These are phyloP conservation scores for Heliocybe sulcata DNA, from an alignment of 1,284 basidiomycete genomes.

Conservation along the genomic window DNA sequence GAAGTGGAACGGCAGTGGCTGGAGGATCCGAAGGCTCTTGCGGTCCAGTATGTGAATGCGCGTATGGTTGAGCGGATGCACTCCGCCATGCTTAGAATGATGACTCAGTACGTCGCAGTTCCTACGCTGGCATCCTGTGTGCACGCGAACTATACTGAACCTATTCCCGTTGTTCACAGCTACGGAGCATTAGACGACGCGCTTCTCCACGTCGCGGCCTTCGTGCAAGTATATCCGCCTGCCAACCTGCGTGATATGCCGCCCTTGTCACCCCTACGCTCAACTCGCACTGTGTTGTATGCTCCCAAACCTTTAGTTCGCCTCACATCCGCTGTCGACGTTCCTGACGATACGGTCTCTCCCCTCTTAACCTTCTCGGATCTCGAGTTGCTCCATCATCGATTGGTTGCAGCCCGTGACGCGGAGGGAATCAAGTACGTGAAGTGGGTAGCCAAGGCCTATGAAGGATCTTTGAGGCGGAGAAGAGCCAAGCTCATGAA, in stretches of 20 bases:
- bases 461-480: constrained; percentile 54
- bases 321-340: constrained; percentile 39
- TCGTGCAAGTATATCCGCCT: constrained; percentile 55
- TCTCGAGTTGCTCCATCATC: constrained; percentile 59
- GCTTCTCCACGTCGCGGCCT: constrained; percentile 42
- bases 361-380: constrained; percentile 61
- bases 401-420: constrained; percentile 39
- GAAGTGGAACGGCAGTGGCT: constrained; percentile 28
- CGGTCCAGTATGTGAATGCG: constrained; percentile 17
- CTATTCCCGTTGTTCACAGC: constrained; percentile 25
- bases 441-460: constrained; percentile 61
- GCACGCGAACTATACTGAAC: constrained; percentile 1
- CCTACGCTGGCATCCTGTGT: not conserved
- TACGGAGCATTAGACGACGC: constrained; percentile 43
- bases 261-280: constrained; percentile 37
- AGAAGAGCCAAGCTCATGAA: constrained; percentile 37
- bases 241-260: constrained; percentile 27
- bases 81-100: constrained; percentile 54
- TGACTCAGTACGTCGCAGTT: constrained; percentile 44
- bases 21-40: not conserved
- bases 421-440: constrained; percentile 46
- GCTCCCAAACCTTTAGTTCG: constrained; percentile 58
- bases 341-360: constrained; percentile 63
- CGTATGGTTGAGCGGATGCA: constrained; percentile 61
- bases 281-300: constrained; percentile 45